These are phyloP conservation scores for Magnolia sinica DNA, from an alignment of 164 flowering plant genomes.

Conservation along the genomic window DNA sequence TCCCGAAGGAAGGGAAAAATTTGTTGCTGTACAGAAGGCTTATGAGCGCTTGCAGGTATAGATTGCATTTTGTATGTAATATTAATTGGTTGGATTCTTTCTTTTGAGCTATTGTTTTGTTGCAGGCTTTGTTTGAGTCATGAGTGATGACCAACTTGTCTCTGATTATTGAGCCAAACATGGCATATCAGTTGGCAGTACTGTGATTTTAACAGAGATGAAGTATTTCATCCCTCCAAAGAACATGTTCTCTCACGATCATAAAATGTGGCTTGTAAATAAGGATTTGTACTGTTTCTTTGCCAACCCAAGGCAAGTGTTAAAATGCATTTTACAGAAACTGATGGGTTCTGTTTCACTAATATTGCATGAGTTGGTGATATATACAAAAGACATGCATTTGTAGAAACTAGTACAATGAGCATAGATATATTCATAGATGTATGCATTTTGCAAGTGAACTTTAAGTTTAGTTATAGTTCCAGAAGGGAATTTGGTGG, in stretches of 20 bases:
- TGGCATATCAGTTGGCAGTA: no score
- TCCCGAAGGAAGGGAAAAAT: conserved; percentile 98
- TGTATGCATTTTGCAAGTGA: background rate
- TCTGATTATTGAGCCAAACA: no score
- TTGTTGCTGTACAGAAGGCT: conserved; percentile 97
- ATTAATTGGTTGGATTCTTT: background rate
- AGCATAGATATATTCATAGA: background rate
- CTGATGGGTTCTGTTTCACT: background rate
- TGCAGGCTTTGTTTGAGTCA: background rate
- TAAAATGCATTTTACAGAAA: no score
- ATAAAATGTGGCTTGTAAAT: background rate
- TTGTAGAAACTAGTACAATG: background rate
- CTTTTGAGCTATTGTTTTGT: background rate
- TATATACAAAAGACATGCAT: background rate
- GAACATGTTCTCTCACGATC: background rate
- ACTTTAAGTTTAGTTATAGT: background rate
- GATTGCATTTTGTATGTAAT: background rate
- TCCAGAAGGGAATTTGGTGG: background rate
- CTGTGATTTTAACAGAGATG: background rate
- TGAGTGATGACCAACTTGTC: background rate
- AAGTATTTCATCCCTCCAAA: background rate
- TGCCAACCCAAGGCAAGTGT: background rate
- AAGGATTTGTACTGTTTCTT: background rate
- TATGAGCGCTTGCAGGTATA: conserved; percentile 96
- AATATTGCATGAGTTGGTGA: background rate